phyloP scores from a whole-genome alignment of 2,329 filamentous ascomycete genomes.

The Thielaviopsis euricoi region DNA sequence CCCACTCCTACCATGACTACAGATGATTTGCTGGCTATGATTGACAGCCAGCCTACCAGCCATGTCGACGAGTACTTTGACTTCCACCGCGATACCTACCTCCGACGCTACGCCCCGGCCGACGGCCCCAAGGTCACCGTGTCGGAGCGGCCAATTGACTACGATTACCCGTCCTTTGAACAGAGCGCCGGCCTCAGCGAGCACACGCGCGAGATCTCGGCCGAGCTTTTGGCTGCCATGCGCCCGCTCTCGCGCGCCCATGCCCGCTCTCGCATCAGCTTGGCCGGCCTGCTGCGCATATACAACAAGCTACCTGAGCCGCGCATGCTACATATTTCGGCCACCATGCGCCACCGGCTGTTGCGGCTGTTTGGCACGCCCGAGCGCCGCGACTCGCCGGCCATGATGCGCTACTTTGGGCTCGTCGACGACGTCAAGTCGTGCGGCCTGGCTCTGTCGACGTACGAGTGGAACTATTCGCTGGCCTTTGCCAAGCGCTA shows the following conservation, averaged over 20 bases:
- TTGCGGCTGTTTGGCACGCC: slow-evolving; percentile 52
- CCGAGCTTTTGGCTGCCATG: slow-evolving; percentile 26
- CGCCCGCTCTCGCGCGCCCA: slow-evolving; percentile 20
- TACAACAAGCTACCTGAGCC: slow-evolving; percentile 36
- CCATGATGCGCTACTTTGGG: slow-evolving; percentile 70
- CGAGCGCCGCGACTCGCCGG: slow-evolving; percentile 34
- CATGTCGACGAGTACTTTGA: slow-evolving; percentile 37
- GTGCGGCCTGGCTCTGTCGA: slow-evolving; percentile 50
- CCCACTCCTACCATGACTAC: slow-evolving; percentile 11
- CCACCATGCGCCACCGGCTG: slow-evolving; percentile 41
- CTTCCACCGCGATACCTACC: slow-evolving; percentile 35
- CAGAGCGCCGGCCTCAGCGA: slow-evolving; percentile 23
- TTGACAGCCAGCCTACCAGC: slow-evolving; percentile 27
- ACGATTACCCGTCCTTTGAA: slow-evolving; percentile 27
- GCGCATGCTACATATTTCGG: slow-evolving; percentile 32
- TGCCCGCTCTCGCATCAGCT: slow-evolving; percentile 22
- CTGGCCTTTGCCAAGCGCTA: slow-evolving; percentile 65
- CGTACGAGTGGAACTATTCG: slow-evolving; percentile 67
- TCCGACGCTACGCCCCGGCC: slow-evolving; percentile 34
- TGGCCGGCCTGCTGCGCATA: slow-evolving; percentile 30
- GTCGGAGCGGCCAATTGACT: slow-evolving; percentile 33
- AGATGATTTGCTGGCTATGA: slow-evolving; percentile 34
- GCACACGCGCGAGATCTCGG: slow-evolving; percentile 21
- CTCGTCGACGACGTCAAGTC: slow-evolving; percentile 70
- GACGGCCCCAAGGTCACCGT: slow-evolving; percentile 32